Percentiles rank a stretch among this genome's conserved stretches.
These are phyloP conservation scores for Carallia pectinifolia DNA, from an alignment of 345 rosid species.

Conservation along the genomic window DNA sequence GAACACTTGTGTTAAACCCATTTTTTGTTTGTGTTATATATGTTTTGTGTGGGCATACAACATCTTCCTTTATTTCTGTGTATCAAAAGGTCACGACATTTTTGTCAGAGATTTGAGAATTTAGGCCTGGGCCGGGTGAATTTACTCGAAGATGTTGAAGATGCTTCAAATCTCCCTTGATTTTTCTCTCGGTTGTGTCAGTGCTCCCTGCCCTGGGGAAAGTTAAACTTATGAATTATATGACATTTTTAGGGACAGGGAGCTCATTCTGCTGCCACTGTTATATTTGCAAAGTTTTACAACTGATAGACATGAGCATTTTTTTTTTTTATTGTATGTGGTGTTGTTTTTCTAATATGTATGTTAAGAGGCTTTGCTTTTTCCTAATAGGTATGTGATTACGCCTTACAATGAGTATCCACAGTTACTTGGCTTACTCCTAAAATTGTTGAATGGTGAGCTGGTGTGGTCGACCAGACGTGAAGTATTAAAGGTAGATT, in stretches of 20 bases:
- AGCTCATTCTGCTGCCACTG: too few species aligned
- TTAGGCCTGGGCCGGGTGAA: too few species aligned
- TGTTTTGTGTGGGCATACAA: too few species aligned
- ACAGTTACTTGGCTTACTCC: slow-evolving; percentile 82
- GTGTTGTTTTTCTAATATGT: neutral
- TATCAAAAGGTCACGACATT: too few species aligned
- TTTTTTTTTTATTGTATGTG: neutral
- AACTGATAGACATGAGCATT: neutral
- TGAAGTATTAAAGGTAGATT: slow-evolving; percentile 91
- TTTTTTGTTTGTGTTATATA: too few species aligned
- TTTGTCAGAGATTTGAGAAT: too few species aligned
- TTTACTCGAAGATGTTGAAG: neutral
- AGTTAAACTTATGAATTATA: too few species aligned
- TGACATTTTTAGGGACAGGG: too few species aligned
- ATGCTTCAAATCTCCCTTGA: neutral
- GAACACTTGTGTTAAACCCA: too few species aligned
- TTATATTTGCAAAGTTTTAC: too few species aligned
- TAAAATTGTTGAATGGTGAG: slow-evolving; percentile 96
- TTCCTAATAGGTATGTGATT: slow-evolving; percentile 71
- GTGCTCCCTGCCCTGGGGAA: neutral
- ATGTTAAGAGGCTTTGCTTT: neutral
- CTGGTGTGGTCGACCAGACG: slow-evolving; percentile 93
- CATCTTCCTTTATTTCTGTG: too few species aligned
- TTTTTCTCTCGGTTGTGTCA: neutral
- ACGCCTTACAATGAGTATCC: slow-evolving; percentile 95